Evolutionary conservation across 2,329 filamentous ascomycete species (phyloP), one percentile per base, ranked within the genome.

Genomic region (Venturia effusa): DNA sequence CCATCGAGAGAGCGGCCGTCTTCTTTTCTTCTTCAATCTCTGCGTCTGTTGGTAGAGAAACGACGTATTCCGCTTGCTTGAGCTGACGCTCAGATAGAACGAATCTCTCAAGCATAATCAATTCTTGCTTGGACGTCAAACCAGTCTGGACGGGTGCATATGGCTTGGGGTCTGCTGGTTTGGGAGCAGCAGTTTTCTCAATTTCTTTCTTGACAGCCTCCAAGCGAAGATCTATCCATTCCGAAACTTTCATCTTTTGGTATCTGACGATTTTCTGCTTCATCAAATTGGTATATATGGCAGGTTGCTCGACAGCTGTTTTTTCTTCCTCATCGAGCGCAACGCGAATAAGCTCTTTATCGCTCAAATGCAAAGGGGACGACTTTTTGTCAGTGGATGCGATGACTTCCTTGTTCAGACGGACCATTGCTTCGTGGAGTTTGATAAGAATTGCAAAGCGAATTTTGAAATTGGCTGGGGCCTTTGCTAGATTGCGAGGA

Each of bases 201-300:
- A 37, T 71, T 39, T 48, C 70, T 17, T 67, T 19, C 67, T 67
- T 48, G 17, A 40, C 27, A 32, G 27, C 67, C 34, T 37, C 24
- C 61, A 32, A 32, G 39, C 34, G 45, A 22, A 88, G 85, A 37
- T 84, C 81, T 66, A 84, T 83, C 90, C 92, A 97, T 59, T 89
- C 83, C 3, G 82, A 79, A 3, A 84, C 71, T 0, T 79, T 80
- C 88, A 96, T 92, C 66, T 88, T 88, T 71, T 88, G 90, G 71
- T 92, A 86, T 54, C 81, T 81, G 69, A 88, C 82, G 65, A 97
- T 88, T 40, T 86, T 86, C 68, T 91, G 89, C 71, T 92, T 95
- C 73, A 97, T 85, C 32, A 92, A 79, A 69, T 96, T 96, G 8
- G 83, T 79, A 71, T 99, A 99, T 34, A 97, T 84, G 0, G 82